Evolutionary conservation across 1,284 basidiomycete species (phyloP).

Genomic region (Exsudoporus floridanus): DNA sequence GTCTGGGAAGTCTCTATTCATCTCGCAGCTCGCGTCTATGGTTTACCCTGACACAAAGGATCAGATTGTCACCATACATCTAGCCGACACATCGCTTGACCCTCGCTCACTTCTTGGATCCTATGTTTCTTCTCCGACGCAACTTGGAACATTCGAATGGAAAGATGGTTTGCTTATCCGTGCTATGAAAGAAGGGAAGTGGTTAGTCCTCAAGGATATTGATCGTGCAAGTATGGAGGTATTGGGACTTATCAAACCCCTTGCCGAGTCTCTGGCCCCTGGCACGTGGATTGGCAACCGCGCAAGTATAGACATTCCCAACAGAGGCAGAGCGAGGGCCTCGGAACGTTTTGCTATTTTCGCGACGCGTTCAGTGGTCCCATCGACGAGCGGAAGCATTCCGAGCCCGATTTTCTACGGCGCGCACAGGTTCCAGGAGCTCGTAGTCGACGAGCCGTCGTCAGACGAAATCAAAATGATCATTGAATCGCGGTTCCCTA

Average conservation of each 20-base stretch:
- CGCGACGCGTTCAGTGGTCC: conserved; percentile 69
- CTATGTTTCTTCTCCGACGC: conserved; percentile 84
- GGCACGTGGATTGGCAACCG: conserved; percentile 78
- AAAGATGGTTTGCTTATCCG: conserved; percentile 92
- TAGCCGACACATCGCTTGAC: conserved; percentile 94
- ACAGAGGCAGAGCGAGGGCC: conserved; percentile 67
- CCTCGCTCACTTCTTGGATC: conserved; percentile 93
- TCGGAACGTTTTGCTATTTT: conserved; percentile 77
- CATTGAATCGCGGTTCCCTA: conserved; percentile 63
- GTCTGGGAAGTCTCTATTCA: conserved; percentile 84
- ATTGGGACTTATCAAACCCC: conserved; percentile 78
- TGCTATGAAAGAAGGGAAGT: conserved; percentile 88
- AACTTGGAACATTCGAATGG: conserved; percentile 93
- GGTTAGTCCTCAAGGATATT: conserved; percentile 94
- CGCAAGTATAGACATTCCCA: conserved; percentile 69
- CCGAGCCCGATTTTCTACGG: conserved; percentile 72
- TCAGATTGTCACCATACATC: conserved; percentile 80
- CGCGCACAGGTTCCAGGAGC: conserved; percentile 76
- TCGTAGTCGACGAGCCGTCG: conserved; percentile 62
- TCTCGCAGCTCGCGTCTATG: conserved; percentile 72
- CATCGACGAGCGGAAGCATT: conserved; percentile 45
- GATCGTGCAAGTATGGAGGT: conserved; percentile 88
- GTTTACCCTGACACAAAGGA: conserved; percentile 58
- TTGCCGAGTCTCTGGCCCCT: conserved; percentile 76
- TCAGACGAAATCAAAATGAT: conserved; percentile 70